A percentile compares a stretch with the other conserved stretches of the same genome.
These are phyloP conservation scores for Lactarius indigo DNA, from an alignment of 768 basidiomycete species.

Conservation along the genomic window DNA sequence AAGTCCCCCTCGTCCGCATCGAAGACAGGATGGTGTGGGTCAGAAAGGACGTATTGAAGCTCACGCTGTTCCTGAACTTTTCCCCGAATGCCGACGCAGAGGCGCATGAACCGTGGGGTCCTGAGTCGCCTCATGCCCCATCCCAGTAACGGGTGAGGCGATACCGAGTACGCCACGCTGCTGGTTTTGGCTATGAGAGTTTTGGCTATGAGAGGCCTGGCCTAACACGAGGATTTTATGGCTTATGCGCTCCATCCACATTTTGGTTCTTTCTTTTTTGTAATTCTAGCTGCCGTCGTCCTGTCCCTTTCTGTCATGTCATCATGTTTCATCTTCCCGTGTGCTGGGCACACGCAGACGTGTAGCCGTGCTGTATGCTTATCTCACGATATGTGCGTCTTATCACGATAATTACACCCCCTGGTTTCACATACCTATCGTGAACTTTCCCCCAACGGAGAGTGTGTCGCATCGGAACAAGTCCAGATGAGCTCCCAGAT, in stretches of 20 bases:
- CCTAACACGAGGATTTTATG: neutral
- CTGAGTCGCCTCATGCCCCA: neutral
- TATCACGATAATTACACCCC: neutral
- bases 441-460: neutral
- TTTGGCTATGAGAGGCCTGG: neutral
- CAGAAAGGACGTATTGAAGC: neutral
- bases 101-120: neutral
- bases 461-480: neutral
- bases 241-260: neutral
- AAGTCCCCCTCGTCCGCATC: constrained; percentile 12
- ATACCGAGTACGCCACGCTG: neutral
- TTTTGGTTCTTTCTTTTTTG: neutral
- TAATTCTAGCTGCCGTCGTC: neutral
- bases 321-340: neutral
- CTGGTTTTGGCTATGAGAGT: neutral
- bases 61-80: constrained; percentile 15
- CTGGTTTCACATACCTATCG: neutral
- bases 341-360: neutral
- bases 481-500: neutral
- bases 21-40: constrained; percentile 10
- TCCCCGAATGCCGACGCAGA: constrained; percentile 10
- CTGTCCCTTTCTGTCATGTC: neutral
- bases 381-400: neutral
- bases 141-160: neutral
- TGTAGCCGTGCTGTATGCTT: neutral